phyloP scores from a whole-genome alignment of 441 rosid genomes.

The Gossypium lobatum region DNA sequence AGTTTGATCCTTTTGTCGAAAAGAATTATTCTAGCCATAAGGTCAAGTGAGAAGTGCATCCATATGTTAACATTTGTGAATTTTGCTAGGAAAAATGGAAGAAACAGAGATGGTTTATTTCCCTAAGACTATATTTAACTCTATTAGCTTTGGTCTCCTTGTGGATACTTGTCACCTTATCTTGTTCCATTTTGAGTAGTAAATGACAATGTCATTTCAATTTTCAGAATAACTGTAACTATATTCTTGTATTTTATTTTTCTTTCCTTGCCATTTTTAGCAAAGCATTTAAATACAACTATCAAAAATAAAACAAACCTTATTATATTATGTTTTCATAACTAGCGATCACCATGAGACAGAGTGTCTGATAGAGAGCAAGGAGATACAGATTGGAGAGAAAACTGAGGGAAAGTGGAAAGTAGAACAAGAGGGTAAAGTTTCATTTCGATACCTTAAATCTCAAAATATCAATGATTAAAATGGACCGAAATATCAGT shows the following conservation, averaged over 20 bases:
- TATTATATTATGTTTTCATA: neutral
- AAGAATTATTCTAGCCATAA: neutral
- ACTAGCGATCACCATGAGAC: neutral
- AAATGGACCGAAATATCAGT: neutral
- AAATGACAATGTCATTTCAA: neutral
- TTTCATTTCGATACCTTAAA: neutral
- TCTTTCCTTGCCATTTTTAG: neutral
- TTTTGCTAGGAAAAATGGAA: neutral
- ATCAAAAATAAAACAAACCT: neutral
- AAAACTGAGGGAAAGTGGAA: constrained; percentile 1
- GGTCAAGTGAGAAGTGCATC: neutral
- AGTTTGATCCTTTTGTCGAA: neutral
- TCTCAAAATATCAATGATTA: neutral
- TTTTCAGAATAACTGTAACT: neutral
- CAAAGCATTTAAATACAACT: neutral
- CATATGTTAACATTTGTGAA: neutral
- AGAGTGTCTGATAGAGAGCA: neutral
- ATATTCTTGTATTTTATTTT: neutral
- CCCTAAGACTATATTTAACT: neutral
- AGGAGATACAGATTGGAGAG: neutral
- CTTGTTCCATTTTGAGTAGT: neutral
- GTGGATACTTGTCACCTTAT: neutral
- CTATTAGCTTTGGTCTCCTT: neutral
- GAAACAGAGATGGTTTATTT: neutral
- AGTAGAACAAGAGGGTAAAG: neutral